Base-by-base conservation (phyloP, 2,329 filamentous ascomycete genomes). In the Teratosphaeria zuluensis region DNA sequence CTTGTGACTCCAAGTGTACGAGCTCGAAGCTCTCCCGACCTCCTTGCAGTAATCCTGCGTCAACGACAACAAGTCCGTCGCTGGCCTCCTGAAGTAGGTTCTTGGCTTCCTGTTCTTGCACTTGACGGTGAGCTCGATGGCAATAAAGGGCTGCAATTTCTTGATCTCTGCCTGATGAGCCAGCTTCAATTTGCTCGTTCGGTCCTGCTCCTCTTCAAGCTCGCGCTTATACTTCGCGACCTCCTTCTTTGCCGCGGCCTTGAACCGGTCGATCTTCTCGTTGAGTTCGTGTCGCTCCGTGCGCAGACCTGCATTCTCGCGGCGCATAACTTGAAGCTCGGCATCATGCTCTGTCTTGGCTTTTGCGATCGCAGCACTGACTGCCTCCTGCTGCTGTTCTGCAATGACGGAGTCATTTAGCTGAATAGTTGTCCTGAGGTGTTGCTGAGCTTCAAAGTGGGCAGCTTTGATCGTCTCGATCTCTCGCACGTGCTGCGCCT, bases 41-140 rank as follows among this genome's bases (percentile, higher is more conserved):
- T 58, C 24, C 53, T 55, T 58, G 7, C 42, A 21, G 19, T 16
- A 52, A 14, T 60, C 58, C 38, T 54, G 4, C 24, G 55, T 11
- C 21, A 52, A 32, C 3, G 53, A 51, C 12, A 30, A 42, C 42
- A 60, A 55, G 31, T 4, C n/a, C 12, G 55, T 42, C 12, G n/a
- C 12, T 14, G 51, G 58, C 33, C 58, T 1, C 3, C 32, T 42
- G 9, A 52, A n/a, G 30, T 54, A 57, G 4, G 55, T 57, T 24
- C 55, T 52, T 3, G 7, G n/a, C 55, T 55, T 57, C 14, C 58
- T 32, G 2, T 14, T 33, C 31, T 55, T 60, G 35, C 32, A 32
- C n/a, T 30, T 9, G 33, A 57, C 9, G 28, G 9, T 16, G 55
- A 59, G 30, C n/a, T 31, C 42, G 30, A 57, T 53, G 11, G 54